phyloP scores from a whole-genome alignment of 2,329 filamentous ascomycete genomes.

The Nigrospora sphaerica region DNA sequence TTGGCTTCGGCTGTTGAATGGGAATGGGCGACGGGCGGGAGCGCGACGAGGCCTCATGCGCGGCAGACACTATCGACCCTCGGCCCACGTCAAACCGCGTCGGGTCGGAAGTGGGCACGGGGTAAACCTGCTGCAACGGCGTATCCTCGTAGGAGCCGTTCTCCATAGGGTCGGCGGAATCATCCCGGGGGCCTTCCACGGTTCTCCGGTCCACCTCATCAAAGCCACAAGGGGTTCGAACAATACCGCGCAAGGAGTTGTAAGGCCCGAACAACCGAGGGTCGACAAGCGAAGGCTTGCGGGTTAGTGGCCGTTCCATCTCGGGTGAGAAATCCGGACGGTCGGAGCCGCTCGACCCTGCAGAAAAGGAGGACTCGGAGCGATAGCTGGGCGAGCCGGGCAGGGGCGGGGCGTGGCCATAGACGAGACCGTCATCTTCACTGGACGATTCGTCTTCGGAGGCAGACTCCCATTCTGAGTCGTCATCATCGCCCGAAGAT shows the following conservation, averaged over 20 bases:
- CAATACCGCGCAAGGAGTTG: slow-evolving; percentile 52
- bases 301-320: slow-evolving; percentile 15
- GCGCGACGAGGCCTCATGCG: slow-evolving; percentile 30
- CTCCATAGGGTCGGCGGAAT: slow-evolving; percentile 25
- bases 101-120: slow-evolving; percentile 60
- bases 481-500: slow-evolving; percentile 29
- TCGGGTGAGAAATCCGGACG: slow-evolving; percentile 4
- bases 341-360: neutral
- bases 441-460: slow-evolving; percentile 40
- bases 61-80: slow-evolving; percentile 38
- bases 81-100: slow-evolving; percentile 51
- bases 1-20: slow-evolving; percentile 80
- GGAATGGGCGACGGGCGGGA: slow-evolving; percentile 54
- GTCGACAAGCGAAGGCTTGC: slow-evolving; percentile 42
- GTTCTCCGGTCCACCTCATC: slow-evolving; percentile 28
- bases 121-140: slow-evolving; percentile 57
- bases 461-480: slow-evolving; percentile 49
- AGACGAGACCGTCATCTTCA: slow-evolving; percentile 33
- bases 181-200: slow-evolving; percentile 25
- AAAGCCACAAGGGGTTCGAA: slow-evolving; percentile 50
- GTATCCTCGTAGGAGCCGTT: slow-evolving; percentile 25
- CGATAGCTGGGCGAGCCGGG: slow-evolving; percentile 8
- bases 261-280: slow-evolving; percentile 51
- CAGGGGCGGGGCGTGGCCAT: slow-evolving; percentile 27
- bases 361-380: slow-evolving; percentile 5